Evolutionary conservation across 495 filamentous ascomycete genomes (phyloP).

Genomic region (Podospora didyma): DNA sequence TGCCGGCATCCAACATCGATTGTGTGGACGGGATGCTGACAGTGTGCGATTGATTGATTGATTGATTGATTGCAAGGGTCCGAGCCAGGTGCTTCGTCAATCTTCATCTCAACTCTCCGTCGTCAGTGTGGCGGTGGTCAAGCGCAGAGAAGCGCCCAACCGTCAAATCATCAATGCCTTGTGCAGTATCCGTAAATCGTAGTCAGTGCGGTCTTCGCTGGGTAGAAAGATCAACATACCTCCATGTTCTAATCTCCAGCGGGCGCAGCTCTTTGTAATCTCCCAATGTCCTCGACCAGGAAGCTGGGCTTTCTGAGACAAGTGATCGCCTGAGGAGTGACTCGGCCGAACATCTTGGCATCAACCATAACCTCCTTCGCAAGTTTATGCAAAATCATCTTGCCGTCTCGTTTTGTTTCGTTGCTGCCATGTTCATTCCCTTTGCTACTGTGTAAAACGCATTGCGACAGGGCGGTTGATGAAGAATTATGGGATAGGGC

Average conservation of each 20-base stretch:
- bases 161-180: too few relatives aligned
- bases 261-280: constrained; percentile 2
- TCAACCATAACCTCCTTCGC: background rate
- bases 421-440: background rate
- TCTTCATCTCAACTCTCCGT: too few relatives aligned
- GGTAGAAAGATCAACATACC: too few relatives aligned
- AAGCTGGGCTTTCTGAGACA: constrained; percentile 16
- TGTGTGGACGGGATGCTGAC: background rate
- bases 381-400: constrained; percentile 5
- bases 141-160: too few relatives aligned
- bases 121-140: too few relatives aligned
- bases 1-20: background rate
- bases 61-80: too few relatives aligned
- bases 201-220: background rate
- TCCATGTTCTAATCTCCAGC: background rate
- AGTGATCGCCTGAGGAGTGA: constrained; percentile 13
- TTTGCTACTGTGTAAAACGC: too few relatives aligned
- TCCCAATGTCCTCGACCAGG: constrained; percentile 5
- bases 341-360: background rate
- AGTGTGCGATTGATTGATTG: too few relatives aligned
- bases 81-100: too few relatives aligned
- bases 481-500: too few relatives aligned
- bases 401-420: constrained; percentile 10
- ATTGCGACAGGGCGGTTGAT: too few relatives aligned
- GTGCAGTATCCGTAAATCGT: too few relatives aligned